Conservation (phyloP, 225 moss, liverwort and hornwort species). For the Thuidium tamariscinum region DNA sequence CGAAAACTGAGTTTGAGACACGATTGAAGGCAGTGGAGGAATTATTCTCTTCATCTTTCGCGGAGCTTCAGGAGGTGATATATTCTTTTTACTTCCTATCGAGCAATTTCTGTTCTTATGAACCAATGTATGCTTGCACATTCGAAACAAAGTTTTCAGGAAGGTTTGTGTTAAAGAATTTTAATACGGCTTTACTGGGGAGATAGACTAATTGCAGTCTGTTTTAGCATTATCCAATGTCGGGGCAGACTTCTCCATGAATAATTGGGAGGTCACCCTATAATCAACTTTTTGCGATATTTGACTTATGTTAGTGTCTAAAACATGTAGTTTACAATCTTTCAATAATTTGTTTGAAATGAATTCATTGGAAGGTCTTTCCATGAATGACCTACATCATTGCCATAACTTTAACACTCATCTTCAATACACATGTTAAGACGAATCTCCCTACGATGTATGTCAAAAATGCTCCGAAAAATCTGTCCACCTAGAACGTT, state of each 20-base stretch:
- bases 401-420: neutral
- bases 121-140: neutral
- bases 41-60: slow-evolving; percentile 6
- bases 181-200: no score
- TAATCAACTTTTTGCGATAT: neutral
- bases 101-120: neutral
- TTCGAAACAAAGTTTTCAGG: neutral
- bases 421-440: neutral
- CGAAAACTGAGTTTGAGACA: slow-evolving; percentile 5
- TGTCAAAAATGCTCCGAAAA: neutral
- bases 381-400: neutral
- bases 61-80: slow-evolving; percentile 23
- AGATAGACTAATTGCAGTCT: neutral
- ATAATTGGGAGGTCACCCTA: no score
- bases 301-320: neutral
- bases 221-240: neutral
- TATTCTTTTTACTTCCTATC: neutral
- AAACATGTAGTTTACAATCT: neutral
- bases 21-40: slow-evolving; percentile 12
- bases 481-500: neutral
- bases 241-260: neutral
- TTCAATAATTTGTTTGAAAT: neutral
- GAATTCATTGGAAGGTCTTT: neutral
- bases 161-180: neutral
- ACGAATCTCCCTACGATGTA: neutral